These are phyloP conservation scores for Fonsecaea erecta DNA, from an alignment of 2,329 filamentous ascomycete genomes.

Conservation along the genomic window DNA sequence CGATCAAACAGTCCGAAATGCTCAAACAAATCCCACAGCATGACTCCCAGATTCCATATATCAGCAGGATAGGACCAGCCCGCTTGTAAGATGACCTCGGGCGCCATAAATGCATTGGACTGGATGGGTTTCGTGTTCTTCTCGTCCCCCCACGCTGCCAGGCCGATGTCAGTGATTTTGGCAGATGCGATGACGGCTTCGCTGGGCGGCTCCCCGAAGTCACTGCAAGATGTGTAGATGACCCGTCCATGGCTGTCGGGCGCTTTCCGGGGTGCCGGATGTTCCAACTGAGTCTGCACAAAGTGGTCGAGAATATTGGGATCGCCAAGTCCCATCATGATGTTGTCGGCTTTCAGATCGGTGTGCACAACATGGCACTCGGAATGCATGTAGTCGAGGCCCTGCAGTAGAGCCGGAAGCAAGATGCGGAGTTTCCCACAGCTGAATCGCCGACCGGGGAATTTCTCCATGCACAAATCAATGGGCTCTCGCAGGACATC, in stretches of 20 bases:
- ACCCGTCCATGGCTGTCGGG: constrained; percentile 41
- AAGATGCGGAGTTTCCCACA: constrained; percentile 42
- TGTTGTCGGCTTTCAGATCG: constrained; percentile 54
- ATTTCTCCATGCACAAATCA: constrained; percentile 44
- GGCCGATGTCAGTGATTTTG: constrained; percentile 47
- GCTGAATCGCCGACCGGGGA: constrained; percentile 39
- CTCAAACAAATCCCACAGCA: constrained; percentile 49
- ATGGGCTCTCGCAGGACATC: constrained; percentile 47
- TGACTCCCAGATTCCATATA: constrained; percentile 50
- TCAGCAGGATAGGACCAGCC: constrained; percentile 47
- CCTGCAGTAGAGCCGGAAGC: constrained; percentile 46
- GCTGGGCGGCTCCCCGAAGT: constrained; percentile 40
- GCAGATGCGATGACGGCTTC: constrained; percentile 37
- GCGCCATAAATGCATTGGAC: constrained; percentile 48
- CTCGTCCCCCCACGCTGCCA: constrained; percentile 44
- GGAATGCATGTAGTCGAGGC: constrained; percentile 50
- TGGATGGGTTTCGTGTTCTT: constrained; percentile 55
- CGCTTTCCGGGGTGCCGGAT: constrained; percentile 44
- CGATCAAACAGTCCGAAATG: constrained; percentile 45
- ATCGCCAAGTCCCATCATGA: constrained; percentile 45
- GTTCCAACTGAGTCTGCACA: constrained; percentile 41
- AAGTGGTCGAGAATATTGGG: constrained; percentile 42
- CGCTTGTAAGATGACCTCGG: constrained; percentile 48
- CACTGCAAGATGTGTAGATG: constrained; percentile 44
- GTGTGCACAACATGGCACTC: constrained; percentile 50